Conservation (phyloP, 2,329 filamentous ascomycete species). For the Alternaria sp. region DNA sequence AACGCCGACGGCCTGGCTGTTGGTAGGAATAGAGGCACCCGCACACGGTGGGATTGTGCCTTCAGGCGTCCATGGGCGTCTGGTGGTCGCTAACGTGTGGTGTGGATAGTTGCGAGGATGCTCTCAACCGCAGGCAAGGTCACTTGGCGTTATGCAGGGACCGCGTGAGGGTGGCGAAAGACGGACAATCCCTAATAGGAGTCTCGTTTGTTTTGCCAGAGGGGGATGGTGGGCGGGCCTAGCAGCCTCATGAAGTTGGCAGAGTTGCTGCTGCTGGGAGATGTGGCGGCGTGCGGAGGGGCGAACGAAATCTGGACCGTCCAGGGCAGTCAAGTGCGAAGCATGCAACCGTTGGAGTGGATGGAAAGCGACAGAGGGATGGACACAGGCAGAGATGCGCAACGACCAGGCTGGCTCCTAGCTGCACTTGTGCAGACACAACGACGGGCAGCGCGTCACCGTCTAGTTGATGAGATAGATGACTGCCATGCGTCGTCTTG, state of each 20-base stretch:
- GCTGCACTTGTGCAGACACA: conserved; percentile 3
- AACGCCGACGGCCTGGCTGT: neutral
- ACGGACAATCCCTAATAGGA: conserved; percentile 14
- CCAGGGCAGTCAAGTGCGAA: conserved; percentile 11
- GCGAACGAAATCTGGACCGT: conserved; percentile 9
- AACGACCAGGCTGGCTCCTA: neutral
- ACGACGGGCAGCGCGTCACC: conserved; percentile 2
- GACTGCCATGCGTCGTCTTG: conserved; percentile 5
- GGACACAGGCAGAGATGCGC: neutral
- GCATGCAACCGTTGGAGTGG: conserved; percentile 5
- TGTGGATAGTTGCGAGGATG: neutral
- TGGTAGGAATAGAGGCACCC: conserved; percentile 6
- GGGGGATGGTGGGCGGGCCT: conserved; percentile 3
- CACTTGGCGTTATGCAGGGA: conserved; percentile 33
- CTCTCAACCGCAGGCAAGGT: conserved; percentile 3
- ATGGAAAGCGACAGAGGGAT: conserved; percentile 5
- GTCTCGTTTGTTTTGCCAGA: conserved; percentile 9
- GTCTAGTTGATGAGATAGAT: conserved; percentile 9
- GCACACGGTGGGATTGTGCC: conserved; percentile 12
- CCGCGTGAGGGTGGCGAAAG: conserved; percentile 20
- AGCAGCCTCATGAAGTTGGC: conserved; percentile 14
- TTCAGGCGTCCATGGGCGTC: conserved; percentile 32
- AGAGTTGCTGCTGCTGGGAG: conserved; percentile 5
- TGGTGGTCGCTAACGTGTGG: conserved; percentile 3
- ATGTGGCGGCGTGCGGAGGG: conserved; percentile 5